A percentile compares a stretch with the other conserved stretches of the same genome.
phyloP scores from a whole-genome alignment of 192 early-diverging fungal species.

The Coemansia erecta region DNA sequence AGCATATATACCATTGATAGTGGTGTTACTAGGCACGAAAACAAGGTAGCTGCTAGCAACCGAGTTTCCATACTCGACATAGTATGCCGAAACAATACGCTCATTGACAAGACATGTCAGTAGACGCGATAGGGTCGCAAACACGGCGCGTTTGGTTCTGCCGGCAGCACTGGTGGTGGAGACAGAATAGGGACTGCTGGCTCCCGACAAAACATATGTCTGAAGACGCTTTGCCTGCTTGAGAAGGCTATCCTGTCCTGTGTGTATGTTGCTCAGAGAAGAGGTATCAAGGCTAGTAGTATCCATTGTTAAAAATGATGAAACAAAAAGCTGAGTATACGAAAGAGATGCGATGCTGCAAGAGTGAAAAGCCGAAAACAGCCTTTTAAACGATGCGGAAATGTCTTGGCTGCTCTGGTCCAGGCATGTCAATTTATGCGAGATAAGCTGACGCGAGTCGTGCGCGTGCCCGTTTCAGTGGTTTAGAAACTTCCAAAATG shows the following conservation, averaged over 20 bases:
- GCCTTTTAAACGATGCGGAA: too few species aligned
- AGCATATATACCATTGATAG: slow-evolving; percentile 17
- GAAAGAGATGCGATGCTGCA: not conserved
- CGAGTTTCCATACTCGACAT: slow-evolving; percentile 29
- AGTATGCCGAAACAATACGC: slow-evolving; percentile 49
- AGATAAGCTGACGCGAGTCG: too few species aligned
- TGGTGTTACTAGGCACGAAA: slow-evolving; percentile 17
- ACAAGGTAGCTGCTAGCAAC: slow-evolving; percentile 16
- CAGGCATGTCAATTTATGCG: too few species aligned
- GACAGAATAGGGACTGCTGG: slow-evolving; percentile 13
- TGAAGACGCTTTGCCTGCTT: slow-evolving; percentile 10
- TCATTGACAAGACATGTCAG: slow-evolving; percentile 60
- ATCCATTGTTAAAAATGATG: not conserved
- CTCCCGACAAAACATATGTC: slow-evolving; percentile 8
- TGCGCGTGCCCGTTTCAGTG: too few species aligned
- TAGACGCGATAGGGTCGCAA: slow-evolving; percentile 59
- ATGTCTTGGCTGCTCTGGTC: too few species aligned
- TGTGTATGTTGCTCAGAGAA: not conserved
- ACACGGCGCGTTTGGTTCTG: slow-evolving; percentile 34
- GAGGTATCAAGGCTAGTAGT: not conserved
- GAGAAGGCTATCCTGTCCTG: slow-evolving; percentile 1
- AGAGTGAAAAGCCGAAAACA: not conserved
- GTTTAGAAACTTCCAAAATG: too few species aligned
- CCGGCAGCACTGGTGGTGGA: slow-evolving; percentile 20
- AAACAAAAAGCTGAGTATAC: not conserved